Base-by-base conservation (phyloP, 768 basidiomycete species). In the Boletus patriciae region DNA sequence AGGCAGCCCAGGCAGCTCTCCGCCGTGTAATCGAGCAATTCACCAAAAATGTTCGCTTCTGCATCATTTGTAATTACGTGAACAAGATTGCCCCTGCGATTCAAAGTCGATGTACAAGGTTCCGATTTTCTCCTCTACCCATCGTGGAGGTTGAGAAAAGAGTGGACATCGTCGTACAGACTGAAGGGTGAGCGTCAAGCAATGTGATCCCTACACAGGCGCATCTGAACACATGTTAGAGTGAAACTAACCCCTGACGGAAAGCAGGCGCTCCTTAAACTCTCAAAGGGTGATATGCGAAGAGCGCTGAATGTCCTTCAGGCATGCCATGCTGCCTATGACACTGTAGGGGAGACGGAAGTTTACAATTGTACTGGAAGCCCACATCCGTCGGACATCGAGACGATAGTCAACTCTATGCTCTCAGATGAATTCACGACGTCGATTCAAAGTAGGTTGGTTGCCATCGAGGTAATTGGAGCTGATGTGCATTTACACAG, bases 1-100 rank as follows among this genome's bases (percentile, higher is more conserved):
- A 94, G 60, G 89, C 92, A 54, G 97, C 97, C 2, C 97, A 99
- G 69, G 92, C 95, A 4, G 97, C 97, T 25, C 83, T 99, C 31
- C 90, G 97, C 29, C 89, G 97, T 65, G 90, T 98, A 36, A 98
- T 99, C 62, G 97, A 99, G 73, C 95, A 97, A 62, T 98, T 97
- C 73, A 99, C 97, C 19, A 93, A 89, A 75, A 98, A 98, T 67
- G 97, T 98, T 62, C 87, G 97, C 38, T 99, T 99, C 74, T 99
- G 97, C 75, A 99, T 99, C 66, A 96, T 99, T 57, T 98, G 97
- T 81, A 99, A 99, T 75, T 99, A 99, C 65, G 97, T 98, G 72
- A 98, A 98, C 83, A 98, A 98, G 74, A 98, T 99, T 66, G 86
- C 89, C 1, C 97, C 97, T 3, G 97, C 97, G 34, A 97, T 99